Base-by-base conservation (phyloP, 495 filamentous ascomycete genomes). In the Neurospora africana region DNA sequence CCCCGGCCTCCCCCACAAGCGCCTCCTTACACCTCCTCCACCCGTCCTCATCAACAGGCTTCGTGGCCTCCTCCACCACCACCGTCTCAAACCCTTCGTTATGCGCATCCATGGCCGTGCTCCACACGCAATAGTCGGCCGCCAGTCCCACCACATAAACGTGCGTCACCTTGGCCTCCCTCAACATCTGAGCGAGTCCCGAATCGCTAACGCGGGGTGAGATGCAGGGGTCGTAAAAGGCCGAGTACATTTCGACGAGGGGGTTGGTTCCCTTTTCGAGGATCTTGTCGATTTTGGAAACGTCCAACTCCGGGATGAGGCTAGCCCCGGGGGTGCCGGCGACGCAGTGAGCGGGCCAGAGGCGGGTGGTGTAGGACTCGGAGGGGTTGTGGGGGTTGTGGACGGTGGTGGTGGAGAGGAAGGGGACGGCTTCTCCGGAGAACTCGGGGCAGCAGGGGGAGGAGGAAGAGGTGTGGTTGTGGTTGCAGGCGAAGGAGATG, bases 341-440 rank as follows among this genome's bases (percentile, higher is more conserved):
- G 9, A 98, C 85, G 81, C 95, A 98, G 83, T 99, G 95, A 7
- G 87, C 86, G 0, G 95, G 95, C 95, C 95, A 99, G 8, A 98
- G 86, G 3, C 85, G 85, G 72, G 91, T 92, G 39, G 82, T 79
- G 79, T 91, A 89, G 21, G 81, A 87, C 76, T 94, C 90, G 0
- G 80, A 68, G 21, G 86, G 76, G 79, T 93, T 90, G 69, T 81
- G 74, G 1, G 91, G 91, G 79, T 97, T 95, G 53, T 77, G 78
- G 77, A 97, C 88, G 9, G 82, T 87, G 70, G 88, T 82, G 68
- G 77, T 83, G 68, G 89, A 88, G 36, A 82, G 77, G 78, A 93
- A 97, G 4, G 95, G 88, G 53, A 35, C 4, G n/a, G 47, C 21
- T 15, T 23, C 3, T 19, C 10, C 41, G 8, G 41, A 43, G 5